A percentile compares a stretch with the other conserved stretches of the same genome.
These are phyloP conservation scores for Collybiopsis confluens DNA, from an alignment of 768 basidiomycete species.

Conservation along the genomic window DNA sequence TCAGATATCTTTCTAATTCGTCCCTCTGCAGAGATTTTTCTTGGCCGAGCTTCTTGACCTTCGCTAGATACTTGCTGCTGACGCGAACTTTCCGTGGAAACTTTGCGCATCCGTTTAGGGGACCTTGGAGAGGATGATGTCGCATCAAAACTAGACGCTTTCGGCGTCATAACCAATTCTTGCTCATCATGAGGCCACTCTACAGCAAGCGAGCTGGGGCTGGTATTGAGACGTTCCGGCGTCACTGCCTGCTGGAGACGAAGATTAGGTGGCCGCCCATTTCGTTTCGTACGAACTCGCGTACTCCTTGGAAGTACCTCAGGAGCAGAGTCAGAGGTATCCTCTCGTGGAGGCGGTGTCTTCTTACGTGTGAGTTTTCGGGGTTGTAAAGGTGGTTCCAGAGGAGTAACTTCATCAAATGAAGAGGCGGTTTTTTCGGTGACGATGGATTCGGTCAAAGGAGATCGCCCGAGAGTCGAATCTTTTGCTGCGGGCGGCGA, in stretches of 20 bases:
- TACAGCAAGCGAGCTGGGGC: slow-evolving; percentile 39
- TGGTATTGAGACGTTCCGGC: slow-evolving; percentile 23
- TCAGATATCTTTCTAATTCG: slow-evolving; percentile 46
- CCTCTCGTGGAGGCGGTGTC: slow-evolving; percentile 29
- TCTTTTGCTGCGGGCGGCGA: slow-evolving; percentile 34
- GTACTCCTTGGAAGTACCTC: slow-evolving; percentile 30
- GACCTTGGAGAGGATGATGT: slow-evolving; percentile 25
- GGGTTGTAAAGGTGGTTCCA: slow-evolving; percentile 20
- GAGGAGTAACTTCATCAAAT: slow-evolving; percentile 9
- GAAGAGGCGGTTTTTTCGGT: slow-evolving; percentile 11
- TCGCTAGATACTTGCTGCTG: slow-evolving; percentile 30
- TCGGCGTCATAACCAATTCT: slow-evolving; percentile 55
- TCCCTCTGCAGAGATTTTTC: slow-evolving; percentile 42
- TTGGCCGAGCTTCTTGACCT: slow-evolving; percentile 27
- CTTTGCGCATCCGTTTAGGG: slow-evolving; percentile 34
- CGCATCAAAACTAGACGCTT: slow-evolving; percentile 43
- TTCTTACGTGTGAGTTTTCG: slow-evolving; percentile 34
- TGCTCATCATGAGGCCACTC: slow-evolving; percentile 50
- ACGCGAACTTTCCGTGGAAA: slow-evolving; percentile 30
- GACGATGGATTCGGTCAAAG: slow-evolving; percentile 18
- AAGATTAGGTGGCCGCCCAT: slow-evolving; percentile 44
- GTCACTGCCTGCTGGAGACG: slow-evolving; percentile 25
- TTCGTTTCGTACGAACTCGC: slow-evolving; percentile 52
- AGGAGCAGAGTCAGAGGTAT: slow-evolving; percentile 47
- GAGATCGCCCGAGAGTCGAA: slow-evolving; percentile 35